Evolutionary conservation across 2,329 filamentous ascomycete species (phyloP).

Genomic region (Botrytis aclada): DNA sequence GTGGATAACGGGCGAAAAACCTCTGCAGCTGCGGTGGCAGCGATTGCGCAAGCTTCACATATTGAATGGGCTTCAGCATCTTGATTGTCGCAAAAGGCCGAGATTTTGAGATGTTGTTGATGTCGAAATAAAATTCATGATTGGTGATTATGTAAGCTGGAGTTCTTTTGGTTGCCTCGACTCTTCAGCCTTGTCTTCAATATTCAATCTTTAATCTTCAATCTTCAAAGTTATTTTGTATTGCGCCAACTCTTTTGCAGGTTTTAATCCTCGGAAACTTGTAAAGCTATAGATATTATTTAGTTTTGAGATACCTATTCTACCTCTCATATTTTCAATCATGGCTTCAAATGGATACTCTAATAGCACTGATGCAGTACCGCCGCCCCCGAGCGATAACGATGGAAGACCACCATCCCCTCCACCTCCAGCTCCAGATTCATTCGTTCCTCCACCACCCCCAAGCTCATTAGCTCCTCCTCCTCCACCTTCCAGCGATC

Average conservation of each 20-base stretch:
- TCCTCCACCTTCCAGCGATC: conserved; percentile 31
- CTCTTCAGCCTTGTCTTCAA: conserved; percentile 16
- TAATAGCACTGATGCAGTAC: conserved; percentile 27
- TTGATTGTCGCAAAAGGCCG: conserved; percentile 20
- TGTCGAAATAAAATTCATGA: conserved; percentile 15
- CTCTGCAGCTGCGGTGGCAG: conserved; percentile 75
- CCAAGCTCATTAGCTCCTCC: conserved; percentile 36
- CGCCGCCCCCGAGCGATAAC: conserved; percentile 29
- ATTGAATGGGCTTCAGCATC: conserved; percentile 28
- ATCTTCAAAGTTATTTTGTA: conserved; percentile 13
- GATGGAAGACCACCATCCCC: conserved; percentile 34
- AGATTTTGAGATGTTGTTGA: conserved; percentile 19
- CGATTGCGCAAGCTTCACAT: conserved; percentile 59
- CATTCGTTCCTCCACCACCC: conserved; percentile 43
- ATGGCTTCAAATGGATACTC: conserved; percentile 26
- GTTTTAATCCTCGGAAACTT: background rate
- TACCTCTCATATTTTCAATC: background rate
- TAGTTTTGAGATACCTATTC: background rate
- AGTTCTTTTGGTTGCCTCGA: conserved; percentile 11
- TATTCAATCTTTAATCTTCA: background rate
- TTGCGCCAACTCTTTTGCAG: conserved; percentile 9
- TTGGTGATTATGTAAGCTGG: conserved; percentile 16
- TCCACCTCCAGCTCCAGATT: conserved; percentile 41
- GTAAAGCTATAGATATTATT: background rate
- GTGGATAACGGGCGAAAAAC: conserved; percentile 90